Conservation (phyloP, 2,329 filamentous ascomycete species). For the Scytalidium lignicola region DNA sequence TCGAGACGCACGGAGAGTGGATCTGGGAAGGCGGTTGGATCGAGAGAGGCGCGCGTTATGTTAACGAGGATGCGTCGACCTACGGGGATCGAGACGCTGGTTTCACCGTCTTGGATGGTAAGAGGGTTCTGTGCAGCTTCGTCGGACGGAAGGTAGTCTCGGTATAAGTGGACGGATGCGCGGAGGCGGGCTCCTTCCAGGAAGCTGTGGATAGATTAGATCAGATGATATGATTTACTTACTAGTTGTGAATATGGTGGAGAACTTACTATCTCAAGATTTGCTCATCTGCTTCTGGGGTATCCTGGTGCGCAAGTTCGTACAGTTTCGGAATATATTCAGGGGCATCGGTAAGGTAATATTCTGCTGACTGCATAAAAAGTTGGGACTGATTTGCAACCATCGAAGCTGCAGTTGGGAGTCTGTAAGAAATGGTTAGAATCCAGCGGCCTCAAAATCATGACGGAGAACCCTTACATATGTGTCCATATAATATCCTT, state of each 20-base stretch:
- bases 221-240: background rate
- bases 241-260: background rate
- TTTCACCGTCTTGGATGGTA: slow-evolving; percentile 45
- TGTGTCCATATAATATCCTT: slow-evolving; percentile 54
- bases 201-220: slow-evolving; percentile 35
- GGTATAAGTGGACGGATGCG: slow-evolving; percentile 56
- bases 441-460: background rate
- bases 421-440: slow-evolving; percentile 6
- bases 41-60: slow-evolving; percentile 51
- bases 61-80: slow-evolving; percentile 60
- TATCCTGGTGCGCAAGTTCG: slow-evolving; percentile 49
- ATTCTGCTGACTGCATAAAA: slow-evolving; percentile 70
- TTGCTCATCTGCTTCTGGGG: slow-evolving; percentile 53
- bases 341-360: slow-evolving; percentile 57
- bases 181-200: slow-evolving; percentile 67
- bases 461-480: slow-evolving; percentile 14
- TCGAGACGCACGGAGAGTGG: slow-evolving; percentile 56
- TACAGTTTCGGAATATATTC: slow-evolving; percentile 56
- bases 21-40: slow-evolving; percentile 54
- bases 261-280: slow-evolving; percentile 50
- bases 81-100: slow-evolving; percentile 42
- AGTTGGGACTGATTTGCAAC: slow-evolving; percentile 68
- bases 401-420: slow-evolving; percentile 58
- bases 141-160: slow-evolving; percentile 25
- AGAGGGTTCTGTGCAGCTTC: slow-evolving; percentile 38